Percentiles rank a stretch among this genome's conserved stretches.
These are phyloP conservation scores for Agrostemma githago DNA, from an alignment of 148 eudicot species.

Conservation along the genomic window DNA sequence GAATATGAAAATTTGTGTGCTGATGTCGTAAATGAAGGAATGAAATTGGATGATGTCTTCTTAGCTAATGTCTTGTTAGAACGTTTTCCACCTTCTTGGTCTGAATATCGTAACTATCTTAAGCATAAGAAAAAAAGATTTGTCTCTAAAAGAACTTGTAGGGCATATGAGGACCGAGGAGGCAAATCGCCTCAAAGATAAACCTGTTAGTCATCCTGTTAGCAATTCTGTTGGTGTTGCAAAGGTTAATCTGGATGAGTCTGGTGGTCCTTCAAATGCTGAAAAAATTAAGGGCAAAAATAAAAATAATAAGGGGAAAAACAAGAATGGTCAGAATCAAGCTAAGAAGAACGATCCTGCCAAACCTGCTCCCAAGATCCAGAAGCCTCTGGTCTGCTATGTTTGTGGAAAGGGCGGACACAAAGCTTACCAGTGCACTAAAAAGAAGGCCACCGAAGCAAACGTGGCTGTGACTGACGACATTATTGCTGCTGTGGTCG, in stretches of 20 bases:
- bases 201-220: neutral
- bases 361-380: neutral
- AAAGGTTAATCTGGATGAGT: neutral
- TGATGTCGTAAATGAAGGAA: neutral
- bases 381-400: neutral
- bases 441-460: neutral
- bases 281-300: neutral
- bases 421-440: neutral
- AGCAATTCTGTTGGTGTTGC: neutral
- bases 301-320: neutral
- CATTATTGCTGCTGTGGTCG: no score
- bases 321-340: neutral
- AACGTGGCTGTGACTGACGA: no score
- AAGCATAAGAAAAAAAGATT: neutral
- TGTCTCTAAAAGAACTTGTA: neutral
- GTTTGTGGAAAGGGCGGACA: neutral
- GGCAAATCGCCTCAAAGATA: constrained; percentile 4
- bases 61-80: neutral
- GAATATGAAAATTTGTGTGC: neutral
- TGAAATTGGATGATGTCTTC: neutral
- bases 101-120: neutral
- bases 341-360: neutral
- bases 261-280: neutral
- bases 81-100: neutral
- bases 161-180: neutral